Base-by-base conservation (phyloP, 176 grass and related monocot species). In the Zoysia japonica region DNA sequence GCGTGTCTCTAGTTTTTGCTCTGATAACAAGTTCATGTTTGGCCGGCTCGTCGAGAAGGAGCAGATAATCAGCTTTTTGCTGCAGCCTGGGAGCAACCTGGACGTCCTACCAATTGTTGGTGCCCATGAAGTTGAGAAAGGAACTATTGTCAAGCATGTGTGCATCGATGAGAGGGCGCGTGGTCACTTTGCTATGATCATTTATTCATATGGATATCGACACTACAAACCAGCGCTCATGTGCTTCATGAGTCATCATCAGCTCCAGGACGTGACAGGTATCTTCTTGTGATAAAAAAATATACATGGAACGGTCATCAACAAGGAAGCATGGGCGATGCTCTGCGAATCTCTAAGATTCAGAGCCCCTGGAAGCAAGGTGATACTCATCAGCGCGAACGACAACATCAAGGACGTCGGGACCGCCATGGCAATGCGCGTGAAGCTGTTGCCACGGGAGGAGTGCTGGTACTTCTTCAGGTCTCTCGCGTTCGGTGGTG, bases 391-490 rank as follows among this genome's bases (percentile, higher is more conserved):
- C 60, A 85, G 83, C 11, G 76, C 68, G 78, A 80, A 85, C 56
- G 45, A 85, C 59, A 17, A 69, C 59, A 49, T 80, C 64, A 59
- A 36, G 8, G 63, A 66, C 28, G 52, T 85, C 40, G 66, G 75
- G 2, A 78, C 83, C 42, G 8, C 51, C 0, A n/a, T 60, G 8
- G 56, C 53, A 15, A 72, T 85, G 49, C 67, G 78, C 7, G 61
- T 85, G 45, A 72, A 13, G 6, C 47, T 55, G 2, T 72, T 85
- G 41, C 54, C 19, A 0, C 60, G 59, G 20, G 83, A 85, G 78
- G 83, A 85, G 54, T 85, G 65, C 67, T 80, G 75, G 83, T 79
- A 78, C 71, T 85, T 85, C 83, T 80, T 80, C 9, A 80, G 15
- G 67, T 68, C 76, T 13, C 67, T 77, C 47, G 54, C 83, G 12